Evolutionary conservation across 495 filamentous ascomycete genomes (phyloP).

Genomic region (Emericellopsis terricola): DNA sequence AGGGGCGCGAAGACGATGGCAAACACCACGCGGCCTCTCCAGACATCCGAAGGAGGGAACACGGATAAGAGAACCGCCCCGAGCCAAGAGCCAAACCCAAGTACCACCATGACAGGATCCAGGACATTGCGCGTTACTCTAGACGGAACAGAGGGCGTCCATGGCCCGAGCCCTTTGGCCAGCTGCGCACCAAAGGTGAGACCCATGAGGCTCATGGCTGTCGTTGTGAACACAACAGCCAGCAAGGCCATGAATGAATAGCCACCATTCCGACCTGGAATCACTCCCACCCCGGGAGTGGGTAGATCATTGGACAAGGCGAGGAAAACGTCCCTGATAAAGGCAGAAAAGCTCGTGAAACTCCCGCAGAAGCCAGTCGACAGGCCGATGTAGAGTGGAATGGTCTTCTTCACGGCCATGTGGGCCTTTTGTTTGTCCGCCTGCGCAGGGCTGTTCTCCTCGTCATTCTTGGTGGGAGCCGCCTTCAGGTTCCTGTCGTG

Average conservation of each 20-base stretch:
- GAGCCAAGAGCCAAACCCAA: slow-evolving; percentile 61
- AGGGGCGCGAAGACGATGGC: slow-evolving; percentile 73
- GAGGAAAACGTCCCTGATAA: slow-evolving; percentile 74
- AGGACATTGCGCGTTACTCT: slow-evolving; percentile 35
- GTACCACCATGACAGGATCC: slow-evolving; percentile 40
- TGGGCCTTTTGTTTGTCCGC: slow-evolving; percentile 31
- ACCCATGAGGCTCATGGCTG: slow-evolving; percentile 49
- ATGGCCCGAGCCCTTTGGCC: slow-evolving; percentile 40
- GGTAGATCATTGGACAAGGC: slow-evolving; percentile 55
- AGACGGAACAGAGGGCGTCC: slow-evolving; percentile 41
- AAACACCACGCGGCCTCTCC: slow-evolving; percentile 61
- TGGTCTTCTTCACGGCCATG: slow-evolving; percentile 51
- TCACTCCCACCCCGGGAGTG: slow-evolving; percentile 1
- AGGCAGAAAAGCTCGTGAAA: slow-evolving; percentile 82
- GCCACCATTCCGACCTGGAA: slow-evolving; percentile 43
- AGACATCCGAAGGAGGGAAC: slow-evolving; percentile 54
- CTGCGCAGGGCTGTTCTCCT: slow-evolving; percentile 11
- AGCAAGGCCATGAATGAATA: slow-evolving; percentile 69
- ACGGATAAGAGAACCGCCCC: slow-evolving; percentile 59
- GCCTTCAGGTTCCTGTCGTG: no score
- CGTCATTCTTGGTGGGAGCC: slow-evolving; percentile 10
- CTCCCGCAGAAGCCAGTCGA: slow-evolving; percentile 89
- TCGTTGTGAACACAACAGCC: slow-evolving; percentile 47
- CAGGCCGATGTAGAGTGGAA: slow-evolving; percentile 81
- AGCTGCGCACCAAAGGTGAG: slow-evolving; percentile 63